phyloP scores from a whole-genome alignment of 2,329 filamentous ascomycete genomes.

The Pseudocercospora pini-densiflorae region DNA sequence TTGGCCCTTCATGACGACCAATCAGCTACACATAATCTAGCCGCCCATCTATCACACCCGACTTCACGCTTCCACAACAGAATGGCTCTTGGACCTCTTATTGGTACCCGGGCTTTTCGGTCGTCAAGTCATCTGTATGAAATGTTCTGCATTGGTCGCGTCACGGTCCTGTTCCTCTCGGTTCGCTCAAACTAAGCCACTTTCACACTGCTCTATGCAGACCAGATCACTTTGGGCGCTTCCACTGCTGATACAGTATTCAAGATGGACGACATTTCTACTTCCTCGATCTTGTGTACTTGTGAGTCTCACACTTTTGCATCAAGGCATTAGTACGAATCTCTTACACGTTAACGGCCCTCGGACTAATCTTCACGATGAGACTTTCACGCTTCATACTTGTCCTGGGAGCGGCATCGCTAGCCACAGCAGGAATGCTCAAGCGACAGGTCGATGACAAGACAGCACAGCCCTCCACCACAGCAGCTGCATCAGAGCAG shows the following conservation, averaged over 20 bases:
- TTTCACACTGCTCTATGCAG: neutral
- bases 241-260: slow-evolving; percentile 3
- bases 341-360: neutral
- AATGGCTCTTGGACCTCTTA: slow-evolving; percentile 7
- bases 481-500: neutral
- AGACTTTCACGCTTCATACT: neutral
- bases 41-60: slow-evolving; percentile 18
- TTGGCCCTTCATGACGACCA: slow-evolving; percentile 7
- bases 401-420: neutral
- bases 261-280: slow-evolving; percentile 6
- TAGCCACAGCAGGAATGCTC: slow-evolving; percentile 7
- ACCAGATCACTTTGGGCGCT: neutral
- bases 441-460: slow-evolving; percentile 1
- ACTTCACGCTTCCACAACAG: slow-evolving; percentile 20
- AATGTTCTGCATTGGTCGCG: slow-evolving; percentile 3
- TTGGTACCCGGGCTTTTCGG: slow-evolving; percentile 8
- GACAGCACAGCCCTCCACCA: neutral
- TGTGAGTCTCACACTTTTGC: neutral
- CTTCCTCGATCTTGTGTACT: neutral
- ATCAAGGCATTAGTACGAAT: neutral
- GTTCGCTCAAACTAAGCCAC: neutral
- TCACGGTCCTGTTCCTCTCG: neutral
- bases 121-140: slow-evolving; percentile 5
- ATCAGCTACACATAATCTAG: slow-evolving; percentile 12
- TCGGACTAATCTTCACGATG: neutral